A percentile compares a stretch with the other conserved stretches of the same genome.
Evolutionary conservation across 192 early-diverging fungal species (phyloP).

Genomic region (Rhizophagus clarus): DNA sequence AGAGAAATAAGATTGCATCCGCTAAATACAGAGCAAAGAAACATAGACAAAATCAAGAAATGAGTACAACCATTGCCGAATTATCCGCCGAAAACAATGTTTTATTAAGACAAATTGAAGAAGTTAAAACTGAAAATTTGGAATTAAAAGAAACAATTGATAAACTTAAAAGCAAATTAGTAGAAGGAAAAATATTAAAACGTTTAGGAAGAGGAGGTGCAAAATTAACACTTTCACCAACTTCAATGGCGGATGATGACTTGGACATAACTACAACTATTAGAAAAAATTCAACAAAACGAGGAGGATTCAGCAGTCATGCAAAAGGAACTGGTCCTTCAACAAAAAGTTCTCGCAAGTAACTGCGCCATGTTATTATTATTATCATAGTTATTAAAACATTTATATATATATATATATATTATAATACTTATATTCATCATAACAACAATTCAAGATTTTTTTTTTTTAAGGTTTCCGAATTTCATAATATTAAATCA

Average conservation of each 20-base stretch:
- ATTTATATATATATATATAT: too few relatives aligned
- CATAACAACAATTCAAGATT: too few relatives aligned
- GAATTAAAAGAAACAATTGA: constrained; percentile 49
- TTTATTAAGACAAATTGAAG: constrained; percentile 49
- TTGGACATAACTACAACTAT: not conserved
- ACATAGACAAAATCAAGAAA: constrained; percentile 58
- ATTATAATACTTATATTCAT: too few relatives aligned
- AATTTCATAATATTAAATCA: not conserved
- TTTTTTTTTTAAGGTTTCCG: not conserved
- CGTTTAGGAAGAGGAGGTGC: constrained; percentile 42
- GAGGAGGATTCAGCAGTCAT: constrained; percentile 19
- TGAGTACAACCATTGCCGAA: constrained; percentile 53
- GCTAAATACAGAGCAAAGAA: constrained; percentile 66
- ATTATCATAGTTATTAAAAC: not conserved
- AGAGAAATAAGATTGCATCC: constrained; percentile 62
- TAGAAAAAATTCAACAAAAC: not conserved
- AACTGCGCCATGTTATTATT: not conserved
- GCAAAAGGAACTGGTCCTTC: constrained; percentile 13
- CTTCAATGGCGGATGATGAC: not conserved
- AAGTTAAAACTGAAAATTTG: constrained; percentile 51
- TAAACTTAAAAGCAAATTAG: constrained; percentile 52
- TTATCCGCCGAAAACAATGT: constrained; percentile 46
- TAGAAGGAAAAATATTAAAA: constrained; percentile 59
- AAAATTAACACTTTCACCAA: constrained; percentile 15
- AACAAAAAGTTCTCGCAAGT: constrained; percentile 1